Percentiles rank a stretch among this genome's conserved stretches.
Evolutionary conservation across 495 filamentous ascomycete species (phyloP).

Genomic region (Trypethelium eluteriae): DNA sequence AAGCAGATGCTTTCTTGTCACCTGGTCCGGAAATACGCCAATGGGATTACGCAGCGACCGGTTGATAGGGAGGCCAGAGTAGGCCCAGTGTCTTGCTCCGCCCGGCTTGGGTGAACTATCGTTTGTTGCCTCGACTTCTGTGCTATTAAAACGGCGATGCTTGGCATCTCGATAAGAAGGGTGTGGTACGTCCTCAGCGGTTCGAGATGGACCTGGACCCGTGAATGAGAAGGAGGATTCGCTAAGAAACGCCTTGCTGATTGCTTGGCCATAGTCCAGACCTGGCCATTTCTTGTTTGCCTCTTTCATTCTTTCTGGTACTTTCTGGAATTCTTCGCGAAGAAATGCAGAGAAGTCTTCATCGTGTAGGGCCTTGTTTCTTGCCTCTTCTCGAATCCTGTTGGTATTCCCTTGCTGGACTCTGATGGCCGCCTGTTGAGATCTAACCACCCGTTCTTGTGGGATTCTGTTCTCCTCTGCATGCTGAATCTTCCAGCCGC

Average conservation of each 20-base stretch:
- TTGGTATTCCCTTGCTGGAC: neutral
- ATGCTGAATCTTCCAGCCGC: no score
- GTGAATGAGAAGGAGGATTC: neutral
- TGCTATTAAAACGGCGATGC: neutral
- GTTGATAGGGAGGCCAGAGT: neutral
- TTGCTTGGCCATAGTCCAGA: neutral
- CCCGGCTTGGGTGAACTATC: neutral
- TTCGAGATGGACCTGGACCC: neutral
- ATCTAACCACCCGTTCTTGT: neutral
- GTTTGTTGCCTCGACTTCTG: neutral
- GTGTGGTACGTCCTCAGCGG: neutral
- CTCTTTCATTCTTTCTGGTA: neutral
- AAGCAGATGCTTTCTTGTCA: neutral
- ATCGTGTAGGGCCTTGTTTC: neutral
- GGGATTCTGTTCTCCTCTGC: neutral
- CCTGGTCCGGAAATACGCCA: neutral
- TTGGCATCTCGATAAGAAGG: neutral
- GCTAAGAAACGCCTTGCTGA: neutral
- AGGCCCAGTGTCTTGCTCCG: neutral
- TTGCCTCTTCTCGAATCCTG: neutral
- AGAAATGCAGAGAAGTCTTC: neutral
- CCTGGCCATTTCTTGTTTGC: neutral
- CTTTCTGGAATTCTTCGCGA: slow-evolving; percentile 4
- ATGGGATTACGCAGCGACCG: neutral
- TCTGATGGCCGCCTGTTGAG: neutral